These are phyloP conservation scores for Trypanosoma avium DNA, from an alignment of 208 protist species.

Conservation along the genomic window DNA sequence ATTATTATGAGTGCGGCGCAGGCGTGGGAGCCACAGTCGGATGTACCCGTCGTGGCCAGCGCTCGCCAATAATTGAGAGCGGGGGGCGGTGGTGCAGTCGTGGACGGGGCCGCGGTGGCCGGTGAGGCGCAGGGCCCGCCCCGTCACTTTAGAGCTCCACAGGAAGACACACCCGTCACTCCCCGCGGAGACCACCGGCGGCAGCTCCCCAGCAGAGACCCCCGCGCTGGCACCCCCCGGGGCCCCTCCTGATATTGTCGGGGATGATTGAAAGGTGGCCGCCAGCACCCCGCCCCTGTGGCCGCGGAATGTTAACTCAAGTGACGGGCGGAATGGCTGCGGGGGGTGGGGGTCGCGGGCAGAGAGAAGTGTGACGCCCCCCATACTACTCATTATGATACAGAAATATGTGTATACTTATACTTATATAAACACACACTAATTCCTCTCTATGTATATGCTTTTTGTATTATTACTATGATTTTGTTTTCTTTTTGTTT, in stretches of 20 bases:
- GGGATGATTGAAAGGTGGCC: conserved; percentile 57
- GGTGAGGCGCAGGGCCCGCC: conserved; percentile 73
- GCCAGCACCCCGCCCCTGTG: conserved; percentile 62
- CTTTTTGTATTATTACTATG: too few relatives aligned
- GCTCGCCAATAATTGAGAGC: conserved; percentile 58
- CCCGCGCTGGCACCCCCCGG: not conserved
- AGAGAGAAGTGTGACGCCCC: not conserved
- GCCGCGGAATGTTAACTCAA: conserved; percentile 77
- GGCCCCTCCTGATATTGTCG: too few relatives aligned
- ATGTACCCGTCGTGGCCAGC: conserved; percentile 85
- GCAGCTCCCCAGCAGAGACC: conserved; percentile 22
- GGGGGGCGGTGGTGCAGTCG: conserved; percentile 48
- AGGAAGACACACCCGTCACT: conserved; percentile 84
- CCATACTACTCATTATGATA: too few relatives aligned
- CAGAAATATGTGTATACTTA: too few relatives aligned
- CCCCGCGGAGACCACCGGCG: conserved; percentile 61
- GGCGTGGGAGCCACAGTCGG: conserved; percentile 71
- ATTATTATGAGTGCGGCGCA: conserved; percentile 36
- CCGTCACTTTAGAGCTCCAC: conserved; percentile 74
- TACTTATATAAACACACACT: too few relatives aligned
- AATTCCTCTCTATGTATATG: too few relatives aligned
- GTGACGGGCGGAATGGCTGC: conserved; percentile 37
- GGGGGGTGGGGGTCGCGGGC: not conserved
- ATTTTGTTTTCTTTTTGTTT: too few relatives aligned
- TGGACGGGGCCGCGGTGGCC: conserved; percentile 80